Evolutionary conservation across 1,139 yeast species (phyloP).

Genomic region (Taphrina betulina): DNA sequence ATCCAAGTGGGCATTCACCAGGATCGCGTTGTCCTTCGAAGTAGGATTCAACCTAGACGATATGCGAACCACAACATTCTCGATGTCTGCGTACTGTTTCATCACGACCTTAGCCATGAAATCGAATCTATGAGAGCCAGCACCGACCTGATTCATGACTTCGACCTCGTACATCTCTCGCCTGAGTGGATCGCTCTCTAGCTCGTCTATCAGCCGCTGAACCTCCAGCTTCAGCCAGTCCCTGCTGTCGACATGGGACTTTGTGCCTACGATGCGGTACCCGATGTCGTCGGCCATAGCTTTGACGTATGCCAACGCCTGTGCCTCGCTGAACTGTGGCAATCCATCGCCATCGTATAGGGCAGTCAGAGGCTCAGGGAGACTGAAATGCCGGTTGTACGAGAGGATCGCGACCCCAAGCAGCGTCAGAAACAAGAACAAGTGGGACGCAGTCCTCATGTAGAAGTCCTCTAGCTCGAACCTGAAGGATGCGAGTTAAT

Average conservation of each 20-base stretch:
- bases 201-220: slow-evolving; percentile 14
- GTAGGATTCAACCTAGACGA: slow-evolving; percentile 21
- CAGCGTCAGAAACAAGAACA: slow-evolving; percentile 6
- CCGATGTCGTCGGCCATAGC: slow-evolving; percentile 31
- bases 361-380: slow-evolving; percentile 20
- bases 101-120: slow-evolving; percentile 33
- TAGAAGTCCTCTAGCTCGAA: neutral
- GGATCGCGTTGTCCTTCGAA: slow-evolving; percentile 30
- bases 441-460: slow-evolving; percentile 19
- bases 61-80: slow-evolving; percentile 32
- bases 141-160: slow-evolving; percentile 25
- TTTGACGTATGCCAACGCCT: slow-evolving; percentile 15
- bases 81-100: slow-evolving; percentile 31
- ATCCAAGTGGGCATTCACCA: slow-evolving; percentile 34
- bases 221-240: slow-evolving; percentile 31
- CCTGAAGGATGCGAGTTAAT: neutral
- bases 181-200: slow-evolving; percentile 16
- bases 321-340: slow-evolving; percentile 32
- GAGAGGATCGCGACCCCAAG: slow-evolving; percentile 7
- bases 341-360: slow-evolving; percentile 23
- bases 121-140: slow-evolving; percentile 34
- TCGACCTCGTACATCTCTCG: slow-evolving; percentile 26
- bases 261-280: slow-evolving; percentile 34
- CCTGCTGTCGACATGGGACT: slow-evolving; percentile 30
- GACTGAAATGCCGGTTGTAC: slow-evolving; percentile 17